Conservation (phyloP, 2,329 filamentous ascomycete species). For the Sporothrix mexicana region DNA sequence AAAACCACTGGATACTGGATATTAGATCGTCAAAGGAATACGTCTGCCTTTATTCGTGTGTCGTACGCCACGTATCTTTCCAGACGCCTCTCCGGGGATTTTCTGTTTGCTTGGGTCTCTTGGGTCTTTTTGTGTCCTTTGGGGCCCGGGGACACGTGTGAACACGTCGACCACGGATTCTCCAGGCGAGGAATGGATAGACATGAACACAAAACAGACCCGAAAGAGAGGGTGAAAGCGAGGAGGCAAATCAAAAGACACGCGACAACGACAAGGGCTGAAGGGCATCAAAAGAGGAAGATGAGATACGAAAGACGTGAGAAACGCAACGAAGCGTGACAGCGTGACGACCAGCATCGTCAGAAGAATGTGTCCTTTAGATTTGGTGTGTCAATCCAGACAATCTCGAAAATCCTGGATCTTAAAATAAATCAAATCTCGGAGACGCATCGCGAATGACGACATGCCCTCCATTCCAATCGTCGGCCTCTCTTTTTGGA, state of each 20-base stretch:
- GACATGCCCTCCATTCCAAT: slow-evolving; percentile 15
- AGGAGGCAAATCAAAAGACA: slow-evolving; percentile 19
- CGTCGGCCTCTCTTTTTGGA: neutral
- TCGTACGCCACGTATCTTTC: too few species aligned
- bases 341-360: neutral
- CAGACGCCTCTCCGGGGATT: neutral
- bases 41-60: too few species aligned
- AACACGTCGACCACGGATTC: neutral
- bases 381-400: too few species aligned
- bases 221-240: neutral
- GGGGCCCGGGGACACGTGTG: slow-evolving; percentile 5
- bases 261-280: slow-evolving; percentile 3
- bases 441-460: slow-evolving; percentile 19
- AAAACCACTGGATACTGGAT: neutral
- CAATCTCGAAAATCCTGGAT: neutral
- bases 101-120: neutral
- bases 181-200: slow-evolving; percentile 10
- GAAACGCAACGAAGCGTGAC: slow-evolving; percentile 6
- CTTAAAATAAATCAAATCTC: slow-evolving; percentile 23
- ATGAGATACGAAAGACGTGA: neutral
- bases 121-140: neutral
- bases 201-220: neutral
- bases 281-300: too few species aligned
- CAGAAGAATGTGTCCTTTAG: too few species aligned
- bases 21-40: neutral